Percentiles rank a stretch among this genome's conserved stretches.
These are phyloP conservation scores for Thraustochytrium sp. DNA, from an alignment of 352 stramenopile species.

Conservation along the genomic window DNA sequence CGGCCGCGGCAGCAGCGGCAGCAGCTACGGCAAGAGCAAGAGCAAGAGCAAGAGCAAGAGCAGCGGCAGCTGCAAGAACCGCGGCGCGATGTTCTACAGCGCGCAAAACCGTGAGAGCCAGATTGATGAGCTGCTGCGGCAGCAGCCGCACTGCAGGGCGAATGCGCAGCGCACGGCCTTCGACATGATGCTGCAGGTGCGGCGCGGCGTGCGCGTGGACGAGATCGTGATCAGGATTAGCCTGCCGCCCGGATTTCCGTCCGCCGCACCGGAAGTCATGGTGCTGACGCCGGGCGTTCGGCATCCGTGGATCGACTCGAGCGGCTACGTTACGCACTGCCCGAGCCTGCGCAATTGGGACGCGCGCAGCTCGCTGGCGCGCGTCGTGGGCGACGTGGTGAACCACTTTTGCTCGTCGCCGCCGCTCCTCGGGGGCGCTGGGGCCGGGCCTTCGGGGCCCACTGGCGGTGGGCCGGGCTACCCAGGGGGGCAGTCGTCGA, in stretches of 20 bases:
- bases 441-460: no score
- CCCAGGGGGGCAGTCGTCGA: not conserved
- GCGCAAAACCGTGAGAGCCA: not conserved
- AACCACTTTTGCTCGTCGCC: not conserved
- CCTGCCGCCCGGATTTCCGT: not conserved
- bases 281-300: not conserved
- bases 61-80: no score
- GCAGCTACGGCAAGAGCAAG: no score
- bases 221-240: not conserved
- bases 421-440: not conserved
- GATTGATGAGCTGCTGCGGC: not conserved
- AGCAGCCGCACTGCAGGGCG: not conserved
- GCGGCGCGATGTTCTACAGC: no score
- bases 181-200: constrained; percentile 7
- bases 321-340: not conserved
- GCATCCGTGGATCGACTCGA: not conserved
- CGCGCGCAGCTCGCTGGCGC: not conserved
- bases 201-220: not conserved
- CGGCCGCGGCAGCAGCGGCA: no score
- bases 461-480: no score
- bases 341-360: not conserved
- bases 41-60: no score
- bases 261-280: not conserved
- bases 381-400: not conserved
- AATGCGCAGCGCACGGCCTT: not conserved